Base-by-base conservation (phyloP, 2,329 filamentous ascomycete species). In the Aspergillus quadrilineatus region DNA sequence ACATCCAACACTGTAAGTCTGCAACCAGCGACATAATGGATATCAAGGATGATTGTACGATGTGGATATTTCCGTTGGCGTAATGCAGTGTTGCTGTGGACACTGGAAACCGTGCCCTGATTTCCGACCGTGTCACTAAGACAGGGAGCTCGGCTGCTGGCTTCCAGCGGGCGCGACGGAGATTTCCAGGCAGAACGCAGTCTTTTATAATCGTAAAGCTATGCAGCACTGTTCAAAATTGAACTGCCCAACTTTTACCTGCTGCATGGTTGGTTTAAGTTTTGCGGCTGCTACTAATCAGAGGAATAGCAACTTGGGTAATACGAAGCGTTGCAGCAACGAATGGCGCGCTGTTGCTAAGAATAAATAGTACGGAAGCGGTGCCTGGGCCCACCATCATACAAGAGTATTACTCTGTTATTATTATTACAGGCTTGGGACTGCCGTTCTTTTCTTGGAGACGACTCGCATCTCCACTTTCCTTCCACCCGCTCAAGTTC, bases 401-500 rank as follows among this genome's bases (percentile, higher is more conserved):
- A 22, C 22, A 22, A 22, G 22, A 22, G 22, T 22, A 22, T 22
- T 22, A 22, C 22, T 22, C 22, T 22, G 22, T 22, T 22, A 22
- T 22, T 22, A 22, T 22, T 22, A 37, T 47, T 53, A 43, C 41
- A 58, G 45, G 30, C 50, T 43, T 54, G 41, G 53, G 53, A 37
- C 42, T 37, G 47, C 50, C 37, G 50, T 51, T 48, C 45, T 58
- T 51, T 48, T 41, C 15, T 41, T 42, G 50, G 46, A 26, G 30
- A 22, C 22, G 22, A 22, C 22, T 49, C 26, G 34, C 14, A 37
- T 44, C 44, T 46, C 48, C 58, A 50, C 45, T 56, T 52, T 61
- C 63, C 60, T 60, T 47, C 56, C 49, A 59, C 61, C 55, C 45
- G 64, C 61, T 60, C 63, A 63, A 15, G 9, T 14, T 41, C 39